Conservation (phyloP, 352 stramenopile genomes). For the Halophytophthora batemanensis region DNA sequence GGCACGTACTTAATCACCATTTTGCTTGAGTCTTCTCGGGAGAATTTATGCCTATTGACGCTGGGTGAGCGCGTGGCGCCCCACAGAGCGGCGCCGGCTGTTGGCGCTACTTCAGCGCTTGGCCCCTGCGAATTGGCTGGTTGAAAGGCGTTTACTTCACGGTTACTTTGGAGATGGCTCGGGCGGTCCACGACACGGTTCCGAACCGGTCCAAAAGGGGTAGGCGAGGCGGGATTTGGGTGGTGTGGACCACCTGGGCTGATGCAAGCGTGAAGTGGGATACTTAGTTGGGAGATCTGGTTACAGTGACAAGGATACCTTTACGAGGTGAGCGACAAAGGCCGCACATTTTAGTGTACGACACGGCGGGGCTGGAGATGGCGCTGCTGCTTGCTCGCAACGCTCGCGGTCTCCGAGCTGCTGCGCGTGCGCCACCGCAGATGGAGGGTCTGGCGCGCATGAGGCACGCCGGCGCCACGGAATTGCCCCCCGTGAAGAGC, state of each 20-base stretch:
- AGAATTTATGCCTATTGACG: constrained; percentile 87
- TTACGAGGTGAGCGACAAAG: too few relatives aligned
- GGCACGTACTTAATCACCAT: constrained; percentile 91
- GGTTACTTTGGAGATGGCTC: constrained; percentile 4
- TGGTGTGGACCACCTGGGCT: too few relatives aligned
- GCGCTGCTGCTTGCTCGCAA: too few relatives aligned
- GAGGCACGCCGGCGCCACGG: constrained; percentile 1
- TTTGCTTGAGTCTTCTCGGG: constrained; percentile 86
- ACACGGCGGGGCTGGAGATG: too few relatives aligned
- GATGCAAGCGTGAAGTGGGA: too few relatives aligned
- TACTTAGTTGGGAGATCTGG: too few relatives aligned
- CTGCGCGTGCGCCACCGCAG: background rate
- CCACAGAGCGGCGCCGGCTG: constrained; percentile 12
- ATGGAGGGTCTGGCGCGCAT: background rate
- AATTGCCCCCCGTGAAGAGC: constrained; percentile 15
- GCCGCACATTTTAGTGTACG: too few relatives aligned
- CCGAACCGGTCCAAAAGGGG: constrained; percentile 18
- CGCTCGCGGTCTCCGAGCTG: too few relatives aligned
- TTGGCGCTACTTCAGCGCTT: constrained; percentile 47
- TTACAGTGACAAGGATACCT: too few relatives aligned
- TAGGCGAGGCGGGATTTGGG: background rate
- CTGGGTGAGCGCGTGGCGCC: constrained; percentile 9
- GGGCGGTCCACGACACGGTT: background rate
- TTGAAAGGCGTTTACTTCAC: constrained; percentile 60
- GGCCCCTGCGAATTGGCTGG: constrained; percentile 66